Evolutionary conservation across 2,329 filamentous ascomycete species (phyloP).

Genomic region (Fusarium mangiferae): DNA sequence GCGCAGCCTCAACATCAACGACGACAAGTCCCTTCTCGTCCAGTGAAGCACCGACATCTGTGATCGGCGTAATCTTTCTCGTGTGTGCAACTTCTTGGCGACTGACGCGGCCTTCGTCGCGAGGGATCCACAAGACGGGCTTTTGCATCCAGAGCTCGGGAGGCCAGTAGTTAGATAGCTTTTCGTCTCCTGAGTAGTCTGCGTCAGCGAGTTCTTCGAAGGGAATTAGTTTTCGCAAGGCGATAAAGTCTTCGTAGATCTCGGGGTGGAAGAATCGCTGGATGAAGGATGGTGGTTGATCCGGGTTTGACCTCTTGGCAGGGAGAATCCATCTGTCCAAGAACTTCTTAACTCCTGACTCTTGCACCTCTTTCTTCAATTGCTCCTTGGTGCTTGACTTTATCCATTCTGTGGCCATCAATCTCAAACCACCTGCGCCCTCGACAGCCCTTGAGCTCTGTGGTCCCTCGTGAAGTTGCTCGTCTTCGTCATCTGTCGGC

Average conservation of each 20-base stretch:
- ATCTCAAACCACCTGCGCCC: constrained; percentile 50
- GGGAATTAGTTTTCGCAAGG: constrained; percentile 76
- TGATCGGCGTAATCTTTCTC: constrained; percentile 77
- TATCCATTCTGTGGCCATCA: constrained; percentile 48
- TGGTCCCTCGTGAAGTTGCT: constrained; percentile 29
- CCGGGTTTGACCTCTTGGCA: constrained; percentile 39
- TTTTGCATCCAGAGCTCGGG: constrained; percentile 66
- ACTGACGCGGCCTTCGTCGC: constrained; percentile 78
- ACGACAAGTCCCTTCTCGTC: constrained; percentile 49
- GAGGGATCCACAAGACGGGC: constrained; percentile 87
- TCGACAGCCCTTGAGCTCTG: constrained; percentile 51
- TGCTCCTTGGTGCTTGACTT: constrained; percentile 53
- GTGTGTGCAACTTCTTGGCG: constrained; percentile 81
- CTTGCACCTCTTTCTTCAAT: constrained; percentile 37
- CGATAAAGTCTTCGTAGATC: constrained; percentile 76
- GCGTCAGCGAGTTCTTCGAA: constrained; percentile 56
- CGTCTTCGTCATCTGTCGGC: constrained; percentile 44
- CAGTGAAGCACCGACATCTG: constrained; percentile 62
- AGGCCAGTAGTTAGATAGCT: constrained; percentile 76
- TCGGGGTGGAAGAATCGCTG: constrained; percentile 81
- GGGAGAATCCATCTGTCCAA: constrained; percentile 44
- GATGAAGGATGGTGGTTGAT: constrained; percentile 61
- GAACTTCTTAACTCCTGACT: constrained; percentile 44
- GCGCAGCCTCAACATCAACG: constrained; percentile 53
- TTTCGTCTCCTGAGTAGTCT: constrained; percentile 63